Conservation (phyloP, 129 eudicot genomes). For the Helianthus tuberosus region DNA sequence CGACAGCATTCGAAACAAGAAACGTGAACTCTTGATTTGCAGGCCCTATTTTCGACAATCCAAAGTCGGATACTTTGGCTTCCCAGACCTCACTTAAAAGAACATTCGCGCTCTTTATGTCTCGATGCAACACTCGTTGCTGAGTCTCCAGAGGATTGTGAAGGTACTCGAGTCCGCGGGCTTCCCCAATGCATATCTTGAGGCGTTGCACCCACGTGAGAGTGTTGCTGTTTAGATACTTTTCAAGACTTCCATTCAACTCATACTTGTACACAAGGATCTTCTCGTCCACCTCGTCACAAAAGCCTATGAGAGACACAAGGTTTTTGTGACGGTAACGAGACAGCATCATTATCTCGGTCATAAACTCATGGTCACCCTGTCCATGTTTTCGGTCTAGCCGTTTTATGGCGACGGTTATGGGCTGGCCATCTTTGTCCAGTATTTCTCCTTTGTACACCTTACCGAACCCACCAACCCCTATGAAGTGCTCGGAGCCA, state of each 20-base stretch:
- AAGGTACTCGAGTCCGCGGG: slow-evolving; percentile 19
- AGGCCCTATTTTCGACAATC: slow-evolving; percentile 19
- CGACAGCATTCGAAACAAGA: slow-evolving; percentile 26
- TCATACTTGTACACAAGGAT: slow-evolving; percentile 28
- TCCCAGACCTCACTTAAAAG: slow-evolving; percentile 22
- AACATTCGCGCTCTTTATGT: slow-evolving; percentile 14
- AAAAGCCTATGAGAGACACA: slow-evolving; percentile 17
- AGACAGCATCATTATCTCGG: slow-evolving; percentile 19
- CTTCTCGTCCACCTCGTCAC: slow-evolving; percentile 20
- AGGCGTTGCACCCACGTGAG: slow-evolving; percentile 22
- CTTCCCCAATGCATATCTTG: slow-evolving; percentile 21
- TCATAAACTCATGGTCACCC: slow-evolving; percentile 21
- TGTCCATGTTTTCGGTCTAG: slow-evolving; percentile 24
- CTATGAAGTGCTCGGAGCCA: slow-evolving; percentile 6
- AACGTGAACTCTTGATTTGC: slow-evolving; percentile 25
- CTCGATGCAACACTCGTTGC: slow-evolving; percentile 25
- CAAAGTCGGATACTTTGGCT: slow-evolving; percentile 20
- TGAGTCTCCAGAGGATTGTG: slow-evolving; percentile 22
- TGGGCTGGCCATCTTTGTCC: neutral
- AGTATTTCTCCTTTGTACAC: slow-evolving; percentile 20
- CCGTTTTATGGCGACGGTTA: neutral
- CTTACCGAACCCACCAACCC: slow-evolving; percentile 25
- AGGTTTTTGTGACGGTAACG: slow-evolving; percentile 26
- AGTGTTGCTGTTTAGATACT: slow-evolving; percentile 8
- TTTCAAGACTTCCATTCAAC: slow-evolving; percentile 22